Conservation (phyloP, 73 alveolate genomes). For the Paramecium tetraurelia region DNA sequence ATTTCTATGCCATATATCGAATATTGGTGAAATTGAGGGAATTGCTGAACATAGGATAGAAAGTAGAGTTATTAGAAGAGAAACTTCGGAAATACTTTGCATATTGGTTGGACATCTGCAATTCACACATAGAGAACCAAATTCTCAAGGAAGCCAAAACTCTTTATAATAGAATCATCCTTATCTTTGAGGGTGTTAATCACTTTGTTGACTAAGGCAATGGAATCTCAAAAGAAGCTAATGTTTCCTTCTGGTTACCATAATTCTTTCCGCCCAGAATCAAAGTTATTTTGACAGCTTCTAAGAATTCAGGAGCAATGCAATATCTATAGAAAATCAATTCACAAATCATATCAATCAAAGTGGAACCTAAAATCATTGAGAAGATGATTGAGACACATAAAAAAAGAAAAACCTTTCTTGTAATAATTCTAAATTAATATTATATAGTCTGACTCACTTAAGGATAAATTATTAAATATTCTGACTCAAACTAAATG, state of each 20-base stretch:
- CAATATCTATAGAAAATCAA: conserved; percentile 61
- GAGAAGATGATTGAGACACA: conserved; percentile 56
- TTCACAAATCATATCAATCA: conserved; percentile 40
- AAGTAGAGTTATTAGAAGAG: conserved; percentile 78
- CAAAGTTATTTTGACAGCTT: conserved; percentile 67
- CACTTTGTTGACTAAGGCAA: conserved; percentile 63
- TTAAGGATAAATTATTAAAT: conserved; percentile 47
- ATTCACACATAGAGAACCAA: conserved; percentile 60
- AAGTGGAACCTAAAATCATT: background rate
- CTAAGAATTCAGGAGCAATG: conserved; percentile 69
- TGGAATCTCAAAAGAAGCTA: conserved; percentile 66
- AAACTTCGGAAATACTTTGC: conserved; percentile 72
- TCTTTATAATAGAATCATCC: conserved; percentile 53
- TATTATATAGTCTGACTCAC: background rate
- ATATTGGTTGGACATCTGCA: conserved; percentile 75
- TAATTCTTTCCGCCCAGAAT: conserved; percentile 74
- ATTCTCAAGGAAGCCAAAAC: conserved; percentile 58
- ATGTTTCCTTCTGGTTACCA: conserved; percentile 75
- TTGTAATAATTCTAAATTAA: background rate
- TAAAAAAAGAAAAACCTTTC: conserved; percentile 9
- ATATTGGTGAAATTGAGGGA: conserved; percentile 69
- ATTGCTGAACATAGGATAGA: conserved; percentile 63
- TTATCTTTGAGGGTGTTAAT: conserved; percentile 74
- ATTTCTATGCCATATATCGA: conserved; percentile 67
- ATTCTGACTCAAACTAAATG: background rate